Percentiles rank a stretch among this genome's conserved stretches.
Conservation (phyloP, 1,284 basidiomycete genomes). For the Cryptococcus hybrid region DNA sequence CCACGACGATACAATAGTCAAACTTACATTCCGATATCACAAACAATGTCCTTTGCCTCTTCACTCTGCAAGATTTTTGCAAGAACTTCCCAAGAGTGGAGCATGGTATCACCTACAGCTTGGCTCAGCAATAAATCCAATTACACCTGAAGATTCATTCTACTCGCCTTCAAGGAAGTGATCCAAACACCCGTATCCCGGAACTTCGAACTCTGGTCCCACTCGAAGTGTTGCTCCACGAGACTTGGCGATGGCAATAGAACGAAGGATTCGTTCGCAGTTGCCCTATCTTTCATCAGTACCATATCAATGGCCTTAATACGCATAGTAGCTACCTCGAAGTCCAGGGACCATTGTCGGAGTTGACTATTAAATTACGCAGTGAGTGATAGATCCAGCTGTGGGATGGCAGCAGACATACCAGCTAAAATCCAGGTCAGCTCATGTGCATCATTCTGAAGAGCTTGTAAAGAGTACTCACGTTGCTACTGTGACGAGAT, state of each 20-base stretch:
- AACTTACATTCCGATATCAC: constrained; percentile 89
- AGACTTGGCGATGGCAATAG: constrained; percentile 82
- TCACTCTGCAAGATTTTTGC: constrained; percentile 79
- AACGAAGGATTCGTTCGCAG: constrained; percentile 82
- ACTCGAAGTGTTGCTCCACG: constrained; percentile 89
- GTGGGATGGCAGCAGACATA: constrained; percentile 6
- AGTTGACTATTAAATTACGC: constrained; percentile 16
- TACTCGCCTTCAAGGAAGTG: constrained; percentile 60
- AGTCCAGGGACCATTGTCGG: constrained; percentile 35
- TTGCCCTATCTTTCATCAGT: constrained; percentile 63
- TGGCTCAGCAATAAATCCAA: constrained; percentile 56
- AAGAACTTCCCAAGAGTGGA: constrained; percentile 96
- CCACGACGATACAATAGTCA: background rate
- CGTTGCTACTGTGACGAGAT: constrained; percentile 51
- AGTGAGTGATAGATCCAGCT: background rate
- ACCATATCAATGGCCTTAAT: background rate
- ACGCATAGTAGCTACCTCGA: constrained; percentile 16
- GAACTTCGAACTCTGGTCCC: constrained; percentile 98
- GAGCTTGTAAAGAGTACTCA: constrained; percentile 21
- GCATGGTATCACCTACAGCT: constrained; percentile 74
- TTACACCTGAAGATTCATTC: background rate
- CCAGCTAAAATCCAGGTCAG: constrained; percentile 19
- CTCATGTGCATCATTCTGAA: background rate
- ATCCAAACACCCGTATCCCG: constrained; percentile 92
- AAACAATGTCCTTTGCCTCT: constrained; percentile 73